Conservation (phyloP, 768 basidiomycete genomes). For the Mycena leptocephala region DNA sequence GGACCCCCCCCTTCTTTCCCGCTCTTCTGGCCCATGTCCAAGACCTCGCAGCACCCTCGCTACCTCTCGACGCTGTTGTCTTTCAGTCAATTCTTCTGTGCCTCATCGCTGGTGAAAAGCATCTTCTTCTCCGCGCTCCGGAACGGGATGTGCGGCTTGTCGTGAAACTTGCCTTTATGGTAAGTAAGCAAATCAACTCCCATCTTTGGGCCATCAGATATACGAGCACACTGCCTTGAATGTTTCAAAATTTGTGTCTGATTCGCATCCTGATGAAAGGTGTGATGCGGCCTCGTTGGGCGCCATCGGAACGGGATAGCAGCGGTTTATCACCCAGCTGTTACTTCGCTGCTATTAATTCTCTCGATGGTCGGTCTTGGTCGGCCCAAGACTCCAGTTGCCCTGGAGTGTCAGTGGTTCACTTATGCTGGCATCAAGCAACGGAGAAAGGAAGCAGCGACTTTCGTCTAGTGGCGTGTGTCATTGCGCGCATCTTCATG, state of each 20-base stretch:
- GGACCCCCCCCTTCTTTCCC: constrained; percentile 66
- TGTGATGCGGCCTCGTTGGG: neutral
- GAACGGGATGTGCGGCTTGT: constrained; percentile 78
- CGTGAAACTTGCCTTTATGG: constrained; percentile 71
- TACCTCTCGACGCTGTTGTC: constrained; percentile 76
- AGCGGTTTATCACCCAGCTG: neutral
- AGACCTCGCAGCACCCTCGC: constrained; percentile 51
- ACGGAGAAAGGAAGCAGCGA: constrained; percentile 18
- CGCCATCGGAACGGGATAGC: neutral
- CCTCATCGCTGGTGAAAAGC: constrained; percentile 73
- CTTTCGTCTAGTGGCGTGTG: constrained; percentile 24
- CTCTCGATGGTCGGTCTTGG: neutral
- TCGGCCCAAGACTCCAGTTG: neutral
- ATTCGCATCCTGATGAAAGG: neutral
- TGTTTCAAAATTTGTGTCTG: neutral
- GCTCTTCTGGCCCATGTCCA: constrained; percentile 65
- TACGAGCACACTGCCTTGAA: neutral
- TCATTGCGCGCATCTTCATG: constrained; percentile 10
- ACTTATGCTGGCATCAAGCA: constrained; percentile 30
- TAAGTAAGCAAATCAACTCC: constrained; percentile 57
- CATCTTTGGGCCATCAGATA: constrained; percentile 24
- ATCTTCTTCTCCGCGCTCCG: constrained; percentile 76
- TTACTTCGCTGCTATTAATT: neutral
- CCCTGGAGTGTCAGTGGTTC: constrained; percentile 20
- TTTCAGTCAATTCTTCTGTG: constrained; percentile 79